Conservation (phyloP, 352 stramenopile species). For the Phytophthora pseudosyringae region DNA sequence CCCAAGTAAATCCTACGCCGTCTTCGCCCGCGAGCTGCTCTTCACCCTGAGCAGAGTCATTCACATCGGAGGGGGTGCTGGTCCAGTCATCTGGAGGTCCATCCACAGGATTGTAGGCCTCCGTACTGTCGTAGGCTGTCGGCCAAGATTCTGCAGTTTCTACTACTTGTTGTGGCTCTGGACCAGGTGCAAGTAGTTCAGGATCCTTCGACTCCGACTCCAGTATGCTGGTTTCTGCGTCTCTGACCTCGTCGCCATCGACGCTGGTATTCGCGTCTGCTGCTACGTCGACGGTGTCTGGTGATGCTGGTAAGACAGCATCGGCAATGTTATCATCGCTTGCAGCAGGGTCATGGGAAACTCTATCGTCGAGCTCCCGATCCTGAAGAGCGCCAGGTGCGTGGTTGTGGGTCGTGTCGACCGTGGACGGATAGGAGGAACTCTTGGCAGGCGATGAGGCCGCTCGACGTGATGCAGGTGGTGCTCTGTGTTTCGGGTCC, state of each 20-base stretch:
- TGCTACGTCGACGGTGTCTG: background rate
- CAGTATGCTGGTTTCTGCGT: background rate
- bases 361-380: background rate
- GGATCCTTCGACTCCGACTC: background rate
- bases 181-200: constrained; percentile 11
- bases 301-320: background rate
- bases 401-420: background rate
- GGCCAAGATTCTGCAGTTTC: background rate
- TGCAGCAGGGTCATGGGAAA: background rate
- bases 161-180: constrained; percentile 6
- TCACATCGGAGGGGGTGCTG: background rate
- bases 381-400: background rate
- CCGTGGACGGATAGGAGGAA: background rate
- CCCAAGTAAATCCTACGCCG: constrained; percentile 4
- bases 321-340: background rate
- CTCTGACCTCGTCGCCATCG: background rate
- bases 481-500: constrained; percentile 19
- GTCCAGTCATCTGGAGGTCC: constrained; percentile 8
- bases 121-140: background rate
- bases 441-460: constrained; percentile 8
- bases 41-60: constrained; percentile 3
- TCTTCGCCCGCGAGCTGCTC: constrained; percentile 8
- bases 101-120: background rate
- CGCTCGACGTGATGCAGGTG: background rate
- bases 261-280: background rate